These are phyloP conservation scores for Juncus effusus DNA, from an alignment of 176 grass and related monocot species.

Conservation along the genomic window DNA sequence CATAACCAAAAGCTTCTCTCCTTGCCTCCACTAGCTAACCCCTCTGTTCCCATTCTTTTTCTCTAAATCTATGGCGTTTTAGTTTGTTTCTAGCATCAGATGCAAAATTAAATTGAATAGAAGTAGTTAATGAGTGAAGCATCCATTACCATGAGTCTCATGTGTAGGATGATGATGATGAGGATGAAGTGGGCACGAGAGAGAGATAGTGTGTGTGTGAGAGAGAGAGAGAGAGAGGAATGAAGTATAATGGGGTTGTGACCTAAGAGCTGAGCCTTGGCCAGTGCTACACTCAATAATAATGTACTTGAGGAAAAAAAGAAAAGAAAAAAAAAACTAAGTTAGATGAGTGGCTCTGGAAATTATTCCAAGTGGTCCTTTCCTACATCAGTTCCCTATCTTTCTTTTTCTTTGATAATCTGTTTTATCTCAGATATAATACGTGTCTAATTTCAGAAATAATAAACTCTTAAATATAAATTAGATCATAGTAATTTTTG, in stretches of 20 bases:
- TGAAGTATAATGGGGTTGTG: slow-evolving; percentile 35
- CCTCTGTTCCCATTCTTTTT: background rate
- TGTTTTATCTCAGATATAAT: slow-evolving; percentile 16
- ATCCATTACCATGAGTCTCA: slow-evolving; percentile 42
- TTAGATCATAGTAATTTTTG: background rate
- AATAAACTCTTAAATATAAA: background rate
- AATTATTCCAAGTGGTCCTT: slow-evolving; percentile 29
- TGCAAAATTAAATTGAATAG: slow-evolving; percentile 25
- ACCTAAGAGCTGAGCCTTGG: slow-evolving; percentile 32
- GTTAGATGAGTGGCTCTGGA: background rate
- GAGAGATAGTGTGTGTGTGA: slow-evolving; percentile 26
- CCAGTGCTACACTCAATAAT: slow-evolving; percentile 30
- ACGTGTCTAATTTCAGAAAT: slow-evolving; percentile 16
- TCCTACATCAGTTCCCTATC: slow-evolving; percentile 2
- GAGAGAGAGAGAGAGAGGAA: slow-evolving; percentile 21
- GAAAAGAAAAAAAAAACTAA: slow-evolving; percentile 6
- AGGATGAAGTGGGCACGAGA: slow-evolving; percentile 32
- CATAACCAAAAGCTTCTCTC: slow-evolving; percentile 23
- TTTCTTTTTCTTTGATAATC: slow-evolving; percentile 11
- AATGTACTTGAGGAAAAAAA: slow-evolving; percentile 31
- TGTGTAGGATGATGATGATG: slow-evolving; percentile 30
- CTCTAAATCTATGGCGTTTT: slow-evolving; percentile 22
- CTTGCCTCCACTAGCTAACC: slow-evolving; percentile 15
- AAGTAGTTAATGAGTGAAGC: slow-evolving; percentile 28
- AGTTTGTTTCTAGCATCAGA: slow-evolving; percentile 34